Percentiles rank a stretch among this genome's conserved stretches.
phyloP scores from a whole-genome alignment of 495 filamentous ascomycete genomes.

The Trichoderma reesei region DNA sequence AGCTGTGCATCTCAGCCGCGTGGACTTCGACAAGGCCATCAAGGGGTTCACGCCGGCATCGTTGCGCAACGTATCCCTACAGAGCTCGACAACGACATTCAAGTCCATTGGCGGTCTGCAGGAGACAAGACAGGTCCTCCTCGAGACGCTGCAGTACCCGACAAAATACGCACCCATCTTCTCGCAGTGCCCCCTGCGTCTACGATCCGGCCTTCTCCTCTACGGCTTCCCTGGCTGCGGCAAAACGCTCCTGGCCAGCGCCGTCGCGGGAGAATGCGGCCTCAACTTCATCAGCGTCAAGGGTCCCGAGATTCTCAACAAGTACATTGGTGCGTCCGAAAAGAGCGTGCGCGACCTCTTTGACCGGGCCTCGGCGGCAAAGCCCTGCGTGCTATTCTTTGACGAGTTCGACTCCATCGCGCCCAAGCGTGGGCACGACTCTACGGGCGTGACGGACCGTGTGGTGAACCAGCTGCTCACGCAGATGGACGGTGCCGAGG shows the following conservation, averaged over 20 bases:
- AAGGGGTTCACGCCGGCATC: slow-evolving; percentile 91
- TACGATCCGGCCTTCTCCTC: slow-evolving; percentile 82
- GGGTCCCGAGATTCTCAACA: slow-evolving; percentile 95
- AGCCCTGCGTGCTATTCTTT: slow-evolving; percentile 91
- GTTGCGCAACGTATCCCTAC: slow-evolving; percentile 85
- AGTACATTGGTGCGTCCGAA: slow-evolving; percentile 94
- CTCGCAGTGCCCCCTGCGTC: slow-evolving; percentile 81
- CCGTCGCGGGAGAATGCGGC: slow-evolving; percentile 91
- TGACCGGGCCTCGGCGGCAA: slow-evolving; percentile 78
- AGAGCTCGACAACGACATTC: slow-evolving; percentile 80
- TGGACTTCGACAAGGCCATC: slow-evolving; percentile 74
- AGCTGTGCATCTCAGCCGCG: slow-evolving; percentile 47
- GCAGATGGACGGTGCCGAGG: slow-evolving; percentile 98
- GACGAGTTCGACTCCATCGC: slow-evolving; percentile 98
- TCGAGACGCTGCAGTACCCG: slow-evolving; percentile 94
- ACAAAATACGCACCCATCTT: slow-evolving; percentile 98
- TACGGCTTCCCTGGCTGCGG: slow-evolving; percentile 96
- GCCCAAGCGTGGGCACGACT: slow-evolving; percentile 93
- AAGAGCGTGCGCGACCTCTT: slow-evolving; percentile 93
- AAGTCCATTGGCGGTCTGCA: slow-evolving; percentile 81
- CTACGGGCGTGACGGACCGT: slow-evolving; percentile 93
- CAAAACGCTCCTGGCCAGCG: slow-evolving; percentile 87
- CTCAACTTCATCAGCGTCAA: slow-evolving; percentile 98
- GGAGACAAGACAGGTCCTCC: slow-evolving; percentile 71
- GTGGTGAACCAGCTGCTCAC: slow-evolving; percentile 97